phyloP scores from a whole-genome alignment of 73 alveolate genomes.

The Paramecium primaurelia region DNA sequence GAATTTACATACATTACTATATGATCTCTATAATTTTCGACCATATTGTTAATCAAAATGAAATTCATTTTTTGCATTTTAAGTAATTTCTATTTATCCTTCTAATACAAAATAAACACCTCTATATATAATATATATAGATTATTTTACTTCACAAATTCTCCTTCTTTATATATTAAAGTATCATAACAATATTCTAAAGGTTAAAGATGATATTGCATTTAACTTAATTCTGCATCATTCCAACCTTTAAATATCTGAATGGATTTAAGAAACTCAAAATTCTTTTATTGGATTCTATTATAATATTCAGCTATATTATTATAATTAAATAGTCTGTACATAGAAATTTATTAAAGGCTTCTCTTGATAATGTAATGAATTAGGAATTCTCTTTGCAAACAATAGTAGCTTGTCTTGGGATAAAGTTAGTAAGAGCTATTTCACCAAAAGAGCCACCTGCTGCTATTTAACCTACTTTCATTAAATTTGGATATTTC shows the following conservation, averaged over 20 bases:
- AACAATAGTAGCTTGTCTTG: constrained; percentile 39
- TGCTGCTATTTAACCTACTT: neutral
- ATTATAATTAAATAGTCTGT: neutral
- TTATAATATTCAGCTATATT: constrained; percentile 39
- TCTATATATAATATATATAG: neutral
- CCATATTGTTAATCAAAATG: neutral
- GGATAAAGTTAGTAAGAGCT: constrained; percentile 43
- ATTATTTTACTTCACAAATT: neutral
- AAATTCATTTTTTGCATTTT: neutral
- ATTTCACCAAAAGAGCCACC: constrained; percentile 49
- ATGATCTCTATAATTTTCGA: neutral
- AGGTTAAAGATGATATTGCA: constrained; percentile 35
- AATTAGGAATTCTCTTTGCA: neutral
- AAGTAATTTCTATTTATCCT: neutral
- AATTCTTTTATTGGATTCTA: neutral
- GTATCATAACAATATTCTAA: constrained; percentile 15
- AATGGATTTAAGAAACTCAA: neutral
- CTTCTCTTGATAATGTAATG: constrained; percentile 34
- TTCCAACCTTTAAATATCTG: neutral
- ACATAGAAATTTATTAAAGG: constrained; percentile 41
- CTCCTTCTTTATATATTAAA: constrained; percentile 3
- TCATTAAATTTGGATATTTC: constrained; percentile 34
- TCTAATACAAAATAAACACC: constrained; percentile 36
- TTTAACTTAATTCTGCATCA: constrained; percentile 45
- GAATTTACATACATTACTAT: neutral